Base-by-base conservation (phyloP, 305 asterid genomes). In the Ruellia speciosa region DNA sequence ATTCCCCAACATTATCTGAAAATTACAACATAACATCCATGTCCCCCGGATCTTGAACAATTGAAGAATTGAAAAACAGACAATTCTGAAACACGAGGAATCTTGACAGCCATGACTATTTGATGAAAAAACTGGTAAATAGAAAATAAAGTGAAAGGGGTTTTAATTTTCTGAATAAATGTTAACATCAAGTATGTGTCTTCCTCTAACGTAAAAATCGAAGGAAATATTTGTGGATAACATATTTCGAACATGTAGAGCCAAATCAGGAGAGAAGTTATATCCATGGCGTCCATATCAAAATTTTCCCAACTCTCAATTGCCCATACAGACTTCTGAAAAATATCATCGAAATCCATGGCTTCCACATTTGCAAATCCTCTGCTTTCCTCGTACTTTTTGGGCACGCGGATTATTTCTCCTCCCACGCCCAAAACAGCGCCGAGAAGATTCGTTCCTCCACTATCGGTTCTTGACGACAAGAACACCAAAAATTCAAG, bases 401-500 rank as follows among this genome's bases (percentile, higher is more conserved):
- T 76, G 15, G 83, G 95, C 20, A 56, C 77, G 49, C 88, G 77
- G 66, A 62, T 81, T 61, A 65, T 80, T 13, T 76, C 86, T 48
- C 67, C 89, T 18, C 95, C 88, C 17, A 83, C 92, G 2, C 88
- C 94, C 54, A 85, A 81, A 76, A 80, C 88, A 17, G 60, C 72
- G 11, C 83, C 81, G 18, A 71, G 81, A 59, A 90, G 62, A 70
- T 54, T 74, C 58, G 7, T 67, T 11, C 56, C 77, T 5, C 75
- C 88, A 4, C 75, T 70, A 74, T 79, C 96, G 51, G 18, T 84
- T 31, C 78, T 82, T 9, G 66, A 58, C 67, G 63, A 17, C 43
- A 78, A 47, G 17, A 66, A 75, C 56, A 59, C 77, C 47, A 59
- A 65, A 18, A 68, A 69, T 52, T 68, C 75, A 12, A 77, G 56